Conservation (phyloP, 2,329 filamentous ascomycete species). For the Rutstroemia sydowiana region DNA sequence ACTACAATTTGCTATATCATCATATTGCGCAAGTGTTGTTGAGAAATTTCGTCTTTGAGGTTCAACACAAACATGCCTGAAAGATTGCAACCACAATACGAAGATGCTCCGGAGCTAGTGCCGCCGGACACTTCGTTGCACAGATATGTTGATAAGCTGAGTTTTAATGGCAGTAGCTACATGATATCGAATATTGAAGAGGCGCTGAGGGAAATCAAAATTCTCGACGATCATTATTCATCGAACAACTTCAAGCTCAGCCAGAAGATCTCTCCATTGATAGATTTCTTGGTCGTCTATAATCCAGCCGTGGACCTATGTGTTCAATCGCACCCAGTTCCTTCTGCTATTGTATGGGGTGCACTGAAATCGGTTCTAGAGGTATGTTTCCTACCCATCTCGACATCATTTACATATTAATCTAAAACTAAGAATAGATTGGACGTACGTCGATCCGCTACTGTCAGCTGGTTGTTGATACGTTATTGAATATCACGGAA, state of each 20-base stretch:
- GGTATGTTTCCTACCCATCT: not conserved
- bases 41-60: not conserved
- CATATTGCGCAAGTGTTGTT: not conserved
- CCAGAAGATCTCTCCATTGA: conserved; percentile 2
- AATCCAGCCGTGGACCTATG: conserved; percentile 4
- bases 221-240: conserved; percentile 1
- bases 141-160: conserved; percentile 4
- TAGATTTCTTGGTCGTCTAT: conserved; percentile 6
- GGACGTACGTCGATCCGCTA: conserved; percentile 1
- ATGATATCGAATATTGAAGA: conserved; percentile 5
- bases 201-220: conserved; percentile 3
- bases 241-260: not conserved
- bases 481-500: not conserved
- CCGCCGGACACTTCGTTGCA: not conserved
- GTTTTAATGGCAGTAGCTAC: not conserved
- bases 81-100: not conserved
- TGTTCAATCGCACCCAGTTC: conserved; percentile 2
- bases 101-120: conserved; percentile 1
- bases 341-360: conserved; percentile 5
- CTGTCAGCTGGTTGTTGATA: conserved; percentile 1
- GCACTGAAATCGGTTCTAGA: not conserved
- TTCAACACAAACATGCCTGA: not conserved
- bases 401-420: not conserved
- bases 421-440: not conserved
- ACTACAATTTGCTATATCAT: not conserved